phyloP scores from a whole-genome alignment of 2,329 filamentous ascomycete species.

The Cucurbitaria berberidis region DNA sequence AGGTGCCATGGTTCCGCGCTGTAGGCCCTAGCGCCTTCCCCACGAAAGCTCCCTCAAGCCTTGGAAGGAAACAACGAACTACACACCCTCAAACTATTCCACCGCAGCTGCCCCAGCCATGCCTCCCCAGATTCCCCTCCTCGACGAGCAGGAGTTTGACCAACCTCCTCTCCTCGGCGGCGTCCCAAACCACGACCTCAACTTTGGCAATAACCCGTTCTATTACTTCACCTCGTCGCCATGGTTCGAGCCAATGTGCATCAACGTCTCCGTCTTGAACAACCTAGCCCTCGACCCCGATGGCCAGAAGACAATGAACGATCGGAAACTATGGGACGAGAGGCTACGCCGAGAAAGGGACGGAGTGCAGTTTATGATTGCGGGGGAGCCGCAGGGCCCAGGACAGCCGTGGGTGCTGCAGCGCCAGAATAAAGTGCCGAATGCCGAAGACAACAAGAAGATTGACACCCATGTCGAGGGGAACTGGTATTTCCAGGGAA shows the following conservation, averaged over 20 bases:
- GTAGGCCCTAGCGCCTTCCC: slow-evolving; percentile 16
- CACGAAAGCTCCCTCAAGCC: slow-evolving; percentile 5
- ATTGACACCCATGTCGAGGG: slow-evolving; percentile 60
- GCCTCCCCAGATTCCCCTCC: slow-evolving; percentile 36
- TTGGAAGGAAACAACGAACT: slow-evolving; percentile 1
- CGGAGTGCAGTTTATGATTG: slow-evolving; percentile 66
- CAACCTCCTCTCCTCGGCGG: slow-evolving; percentile 29
- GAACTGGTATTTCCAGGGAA: slow-evolving; percentile 67
- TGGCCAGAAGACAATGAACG: slow-evolving; percentile 58
- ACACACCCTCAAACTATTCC: slow-evolving; percentile 5
- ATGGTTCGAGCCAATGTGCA: slow-evolving; percentile 67
- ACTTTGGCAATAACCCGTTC: slow-evolving; percentile 53
- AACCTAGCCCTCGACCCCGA: slow-evolving; percentile 59
- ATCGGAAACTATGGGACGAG: slow-evolving; percentile 63
- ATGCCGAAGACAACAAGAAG: slow-evolving; percentile 47
- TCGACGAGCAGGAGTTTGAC: slow-evolving; percentile 43
- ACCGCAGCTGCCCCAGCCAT: slow-evolving; percentile 21
- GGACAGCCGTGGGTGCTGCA: slow-evolving; percentile 66
- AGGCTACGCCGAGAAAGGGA: slow-evolving; percentile 57
- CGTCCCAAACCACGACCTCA: slow-evolving; percentile 30
- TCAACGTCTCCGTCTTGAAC: slow-evolving; percentile 62
- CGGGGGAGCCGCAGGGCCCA: slow-evolving; percentile 60
- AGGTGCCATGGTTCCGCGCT: slow-evolving; percentile 18
- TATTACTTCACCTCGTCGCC: slow-evolving; percentile 68
- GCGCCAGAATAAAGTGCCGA: slow-evolving; percentile 58